Evolutionary conservation across 2,329 filamentous ascomycete species (phyloP), one percentile per base, ranked within the genome.

Genomic region (Clarireedia hainanense): DNA sequence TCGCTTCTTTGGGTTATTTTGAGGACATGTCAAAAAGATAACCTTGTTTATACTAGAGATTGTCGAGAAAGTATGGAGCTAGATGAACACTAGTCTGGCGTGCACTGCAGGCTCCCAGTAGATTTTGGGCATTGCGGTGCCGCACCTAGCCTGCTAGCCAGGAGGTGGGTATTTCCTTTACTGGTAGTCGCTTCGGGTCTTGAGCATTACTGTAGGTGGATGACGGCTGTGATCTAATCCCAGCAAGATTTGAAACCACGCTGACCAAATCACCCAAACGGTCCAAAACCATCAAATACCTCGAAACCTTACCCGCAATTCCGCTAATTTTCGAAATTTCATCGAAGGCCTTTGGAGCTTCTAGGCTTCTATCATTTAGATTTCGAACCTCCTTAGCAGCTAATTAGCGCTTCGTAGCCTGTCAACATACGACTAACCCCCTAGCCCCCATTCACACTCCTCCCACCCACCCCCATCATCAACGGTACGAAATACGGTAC

Each of bases 201-300:
- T 20, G 43, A 54, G 39, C 17, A 20, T 20, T 20, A n/a, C n/a
- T n/a, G n/a, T n/a, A 20, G 20, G 39, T 49, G 27, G 39, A 37
- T 4, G 39, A 40, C n/a, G 42, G 20, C 43, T 45, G 23, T 26
- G 47, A 23, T 20, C 39, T 17, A 17, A 54, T 42, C 43, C 51
- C 17, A 49, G 51, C 39, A 14, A 39, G 47, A n/a, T 43, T 54
- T 54, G 51, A 54, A 54, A 54, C 51, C 27, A 30, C 27, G 42
- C 27, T 47, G 27, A 47, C 45, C 15, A 24, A 23, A 46, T 40
- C 26, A 43, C 23, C 40, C 40, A 14, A 27, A 30, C 27, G n/a
- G 24, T 10, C 12, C 49, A 37, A 55, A 30, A 40, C 6, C 6
- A 20, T 5, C 14, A 17, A 30, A 42, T 14, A 12, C 14, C 50